Conservation (phyloP, 1,139 yeast species). For the Kurtzmaniella natalensis region DNA sequence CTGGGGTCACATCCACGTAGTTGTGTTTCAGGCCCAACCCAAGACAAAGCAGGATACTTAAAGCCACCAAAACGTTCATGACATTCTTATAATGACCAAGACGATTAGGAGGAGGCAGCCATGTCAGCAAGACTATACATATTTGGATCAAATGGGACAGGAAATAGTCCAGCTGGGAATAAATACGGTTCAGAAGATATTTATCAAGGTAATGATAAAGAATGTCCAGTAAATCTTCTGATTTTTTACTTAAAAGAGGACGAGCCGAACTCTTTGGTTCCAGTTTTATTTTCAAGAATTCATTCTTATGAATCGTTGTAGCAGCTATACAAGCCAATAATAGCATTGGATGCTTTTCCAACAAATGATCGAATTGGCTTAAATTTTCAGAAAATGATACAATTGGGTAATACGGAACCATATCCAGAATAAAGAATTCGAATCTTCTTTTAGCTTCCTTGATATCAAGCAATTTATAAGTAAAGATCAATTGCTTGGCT, state of each 20-base stretch:
- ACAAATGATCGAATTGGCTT: conserved; percentile 33
- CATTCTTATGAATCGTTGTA: conserved; percentile 44
- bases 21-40: conserved; percentile 35
- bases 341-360: conserved; percentile 40
- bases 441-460: conserved; percentile 30
- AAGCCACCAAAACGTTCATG: conserved; percentile 42
- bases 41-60: conserved; percentile 42
- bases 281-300: conserved; percentile 8
- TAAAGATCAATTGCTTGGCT: conserved; percentile 33
- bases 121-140: conserved; percentile 42
- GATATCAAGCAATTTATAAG: conserved; percentile 15
- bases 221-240: conserved; percentile 32
- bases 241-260: conserved; percentile 6
- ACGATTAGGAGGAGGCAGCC: conserved; percentile 48
- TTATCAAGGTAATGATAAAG: conserved; percentile 43
- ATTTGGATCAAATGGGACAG: conserved; percentile 37
- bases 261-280: conserved; percentile 6
- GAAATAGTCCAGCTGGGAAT: conserved; percentile 39
- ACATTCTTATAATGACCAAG: conserved; percentile 52
- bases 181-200: conserved; percentile 40
- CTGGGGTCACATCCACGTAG: conserved; percentile 9
- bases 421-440: conserved; percentile 29
- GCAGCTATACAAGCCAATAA: conserved; percentile 45
- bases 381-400: conserved; percentile 33
- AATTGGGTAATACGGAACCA: conserved; percentile 47